phyloP scores from a whole-genome alignment of 495 filamentous ascomycete species.

The Xylaria cubensis region DNA sequence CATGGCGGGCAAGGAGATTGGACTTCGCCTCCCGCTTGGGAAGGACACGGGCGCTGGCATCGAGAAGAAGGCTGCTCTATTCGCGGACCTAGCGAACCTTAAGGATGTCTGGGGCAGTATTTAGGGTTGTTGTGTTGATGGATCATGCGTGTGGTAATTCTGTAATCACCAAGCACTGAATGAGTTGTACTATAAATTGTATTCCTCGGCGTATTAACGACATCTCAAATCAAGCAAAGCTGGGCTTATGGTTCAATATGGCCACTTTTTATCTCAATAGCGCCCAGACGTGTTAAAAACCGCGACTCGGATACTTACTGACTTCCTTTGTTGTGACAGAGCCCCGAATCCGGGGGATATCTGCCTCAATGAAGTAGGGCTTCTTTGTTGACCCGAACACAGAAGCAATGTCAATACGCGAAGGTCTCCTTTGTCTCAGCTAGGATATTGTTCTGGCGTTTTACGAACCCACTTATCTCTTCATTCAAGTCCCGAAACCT shows the following conservation, averaged over 20 bases:
- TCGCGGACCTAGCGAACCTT: constrained; percentile 12
- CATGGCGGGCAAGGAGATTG: constrained; percentile 26
- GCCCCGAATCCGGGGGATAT: neutral
- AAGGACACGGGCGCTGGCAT: constrained; percentile 28
- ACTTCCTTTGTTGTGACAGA: constrained; percentile 1
- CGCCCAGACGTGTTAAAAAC: neutral
- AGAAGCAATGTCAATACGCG: neutral
- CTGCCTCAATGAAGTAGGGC: neutral
- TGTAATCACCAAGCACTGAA: neutral
- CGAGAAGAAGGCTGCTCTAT: constrained; percentile 26
- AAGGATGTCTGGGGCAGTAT: constrained; percentile 34
- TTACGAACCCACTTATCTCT: neutral
- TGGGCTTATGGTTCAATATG: neutral
- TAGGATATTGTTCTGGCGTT: neutral
- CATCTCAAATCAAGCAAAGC: neutral
- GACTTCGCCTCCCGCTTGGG: constrained; percentile 30
- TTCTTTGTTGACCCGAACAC: neutral
- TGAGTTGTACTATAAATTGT: neutral
- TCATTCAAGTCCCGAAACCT: neutral
- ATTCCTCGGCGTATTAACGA: neutral
- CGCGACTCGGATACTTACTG: neutral
- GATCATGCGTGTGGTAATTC: neutral
- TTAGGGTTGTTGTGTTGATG: neutral
- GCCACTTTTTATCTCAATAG: neutral
- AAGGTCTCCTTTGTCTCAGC: neutral